Evolutionary conservation across 495 filamentous ascomycete species (phyloP), one percentile per base, ranked within the genome.

Genomic region (Aspergillus saccharolyticus): DNA sequence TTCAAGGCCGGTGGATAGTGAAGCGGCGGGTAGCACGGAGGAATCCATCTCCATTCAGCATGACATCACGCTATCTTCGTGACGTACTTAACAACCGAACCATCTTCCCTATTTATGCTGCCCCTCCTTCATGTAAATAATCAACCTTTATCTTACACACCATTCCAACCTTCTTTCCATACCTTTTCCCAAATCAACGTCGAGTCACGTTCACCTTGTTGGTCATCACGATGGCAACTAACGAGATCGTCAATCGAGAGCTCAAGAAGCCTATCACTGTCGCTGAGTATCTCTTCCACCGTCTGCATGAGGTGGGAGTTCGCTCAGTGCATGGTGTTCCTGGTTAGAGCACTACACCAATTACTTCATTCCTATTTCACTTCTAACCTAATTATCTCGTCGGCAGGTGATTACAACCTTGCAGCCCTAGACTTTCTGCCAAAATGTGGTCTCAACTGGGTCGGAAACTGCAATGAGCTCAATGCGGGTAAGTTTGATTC

Each of bases 391-490:
- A 2, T 8, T 5, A 24, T n/a, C 22, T 17, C 14, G 22, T 22
- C 33, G 22, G 17, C 44, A 70, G 67, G 67, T 20, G 77, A 80
- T 50, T 80, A 76, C 62, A 79, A 80, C 28, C 73, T 82, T 17
- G 64, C 77, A 19, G 79, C 84, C 17, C 70, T 90, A 49, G 87
- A 90, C 66, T 83, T 86, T 57, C 60, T 87, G 22, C 73, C 79
- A 19, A 80, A 82, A 57, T 74, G 73, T 45, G 82, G 76, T 6
- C 76, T 89, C 19, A 58, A 74, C 10, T 89, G 86, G 87, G 78
- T 88, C 0, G 87, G 87, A 51, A 88, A 85, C 53, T 82, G 78
- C 60, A 88, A 88, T 73, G 85, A 88, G 64, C 80, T 86, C 47
- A 84, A 85, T 68, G 84, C 84, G 51, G 83, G 83, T 83, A 76